Evolutionary conservation across 1,139 yeast genomes (phyloP).

Genomic region (Sugiyamaella grinbergsii): DNA sequence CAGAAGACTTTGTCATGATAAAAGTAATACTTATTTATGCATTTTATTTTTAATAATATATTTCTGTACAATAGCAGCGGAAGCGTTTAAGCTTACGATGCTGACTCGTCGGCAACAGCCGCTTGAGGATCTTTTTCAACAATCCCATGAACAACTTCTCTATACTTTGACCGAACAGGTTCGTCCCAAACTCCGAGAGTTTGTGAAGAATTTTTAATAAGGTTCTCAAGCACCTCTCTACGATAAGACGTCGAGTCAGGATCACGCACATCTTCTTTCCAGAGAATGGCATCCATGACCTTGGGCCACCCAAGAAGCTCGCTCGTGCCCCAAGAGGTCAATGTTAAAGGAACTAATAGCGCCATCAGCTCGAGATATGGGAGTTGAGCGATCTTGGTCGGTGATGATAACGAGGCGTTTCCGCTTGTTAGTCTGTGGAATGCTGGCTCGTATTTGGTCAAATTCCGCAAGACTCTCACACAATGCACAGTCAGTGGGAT

Average conservation of each 20-base stretch:
- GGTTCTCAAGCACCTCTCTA: slow-evolving; percentile 32
- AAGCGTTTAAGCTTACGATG: slow-evolving; percentile 19
- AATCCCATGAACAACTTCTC: slow-evolving; percentile 28
- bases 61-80: neutral
- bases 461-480: slow-evolving; percentile 27
- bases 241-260: slow-evolving; percentile 29
- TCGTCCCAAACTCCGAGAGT: slow-evolving; percentile 32
- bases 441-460: slow-evolving; percentile 15
- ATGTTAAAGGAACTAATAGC: slow-evolving; percentile 27
- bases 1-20: slow-evolving; percentile 19
- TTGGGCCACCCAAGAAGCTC: slow-evolving; percentile 35
- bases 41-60: slow-evolving; percentile 15
- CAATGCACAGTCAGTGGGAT: slow-evolving; percentile 25
- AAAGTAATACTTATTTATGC: neutral
- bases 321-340: slow-evolving; percentile 30
- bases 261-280: slow-evolving; percentile 30
- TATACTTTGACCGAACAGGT: slow-evolving; percentile 29
- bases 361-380: slow-evolving; percentile 33
- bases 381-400: slow-evolving; percentile 25
- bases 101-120: slow-evolving; percentile 30
- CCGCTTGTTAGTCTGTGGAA: slow-evolving; percentile 3
- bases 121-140: slow-evolving; percentile 28
- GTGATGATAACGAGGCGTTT: slow-evolving; percentile 12
- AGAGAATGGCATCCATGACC: slow-evolving; percentile 33
- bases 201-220: slow-evolving; percentile 26